Conservation (phyloP, 768 basidiomycete species). For the Boletus subcaerulescens region DNA sequence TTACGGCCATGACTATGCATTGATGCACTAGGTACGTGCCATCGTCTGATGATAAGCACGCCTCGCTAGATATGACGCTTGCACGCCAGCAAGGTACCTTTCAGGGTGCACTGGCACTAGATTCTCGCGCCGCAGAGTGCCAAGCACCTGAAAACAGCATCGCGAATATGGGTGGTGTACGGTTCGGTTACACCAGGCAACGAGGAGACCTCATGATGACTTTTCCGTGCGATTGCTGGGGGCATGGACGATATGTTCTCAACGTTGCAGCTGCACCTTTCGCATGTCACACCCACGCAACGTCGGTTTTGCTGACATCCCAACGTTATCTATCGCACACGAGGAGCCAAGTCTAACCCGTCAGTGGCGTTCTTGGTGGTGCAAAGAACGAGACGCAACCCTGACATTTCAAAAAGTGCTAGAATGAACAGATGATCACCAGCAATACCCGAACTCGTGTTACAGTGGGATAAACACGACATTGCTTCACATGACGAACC, state of each 20-base stretch:
- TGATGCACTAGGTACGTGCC: neutral
- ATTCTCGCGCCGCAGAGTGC: no score
- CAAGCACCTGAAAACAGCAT: no score
- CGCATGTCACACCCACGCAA: neutral
- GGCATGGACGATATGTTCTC: no score
- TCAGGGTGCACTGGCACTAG: no score
- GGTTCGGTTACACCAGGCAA: no score
- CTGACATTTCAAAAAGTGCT: neutral
- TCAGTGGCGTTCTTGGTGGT: neutral
- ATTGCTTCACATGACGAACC: neutral
- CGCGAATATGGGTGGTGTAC: no score
- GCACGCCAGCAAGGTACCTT: no score
- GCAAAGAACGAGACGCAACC: neutral
- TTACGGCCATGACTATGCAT: no score
- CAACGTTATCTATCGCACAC: neutral
- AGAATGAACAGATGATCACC: constrained; percentile 6
- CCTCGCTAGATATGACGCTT: neutral
- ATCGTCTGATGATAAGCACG: neutral
- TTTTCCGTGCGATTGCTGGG: no score
- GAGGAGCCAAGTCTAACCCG: neutral
- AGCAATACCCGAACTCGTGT: neutral
- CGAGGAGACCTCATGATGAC: no score
- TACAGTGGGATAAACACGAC: neutral
- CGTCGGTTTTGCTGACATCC: neutral
- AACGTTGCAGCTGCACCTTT: neutral